A percentile compares a stretch with the other conserved stretches of the same genome.
These are phyloP conservation scores for Phytopythium cucurbitacearum DNA, from an alignment of 352 stramenopile species.

Conservation along the genomic window DNA sequence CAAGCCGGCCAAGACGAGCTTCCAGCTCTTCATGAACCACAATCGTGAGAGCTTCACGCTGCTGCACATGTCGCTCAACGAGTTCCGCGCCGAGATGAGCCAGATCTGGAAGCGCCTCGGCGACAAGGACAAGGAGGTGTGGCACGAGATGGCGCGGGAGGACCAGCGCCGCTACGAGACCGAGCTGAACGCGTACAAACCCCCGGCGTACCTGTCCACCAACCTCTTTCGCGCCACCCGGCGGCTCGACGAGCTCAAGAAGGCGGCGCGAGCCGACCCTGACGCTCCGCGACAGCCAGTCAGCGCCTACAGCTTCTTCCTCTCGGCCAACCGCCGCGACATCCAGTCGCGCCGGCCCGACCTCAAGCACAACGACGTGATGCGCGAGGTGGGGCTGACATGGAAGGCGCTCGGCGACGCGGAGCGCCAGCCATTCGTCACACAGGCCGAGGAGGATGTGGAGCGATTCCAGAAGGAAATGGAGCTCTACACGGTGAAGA, in stretches of 20 bases:
- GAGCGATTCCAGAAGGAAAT: slow-evolving; percentile 49
- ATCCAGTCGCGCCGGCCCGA: slow-evolving; percentile 21
- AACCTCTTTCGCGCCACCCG: slow-evolving; percentile 15
- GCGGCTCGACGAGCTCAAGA: slow-evolving; percentile 34
- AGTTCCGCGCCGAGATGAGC: slow-evolving; percentile 53
- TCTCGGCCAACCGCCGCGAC: slow-evolving; percentile 29
- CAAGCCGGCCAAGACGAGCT: slow-evolving; percentile 41
- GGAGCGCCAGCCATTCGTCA: slow-evolving; percentile 27
- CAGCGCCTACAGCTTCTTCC: slow-evolving; percentile 40
- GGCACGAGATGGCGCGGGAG: slow-evolving; percentile 39
- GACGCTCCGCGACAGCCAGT: slow-evolving; percentile 33
- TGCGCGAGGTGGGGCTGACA: slow-evolving; percentile 27
- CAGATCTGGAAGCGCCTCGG: slow-evolving; percentile 41
- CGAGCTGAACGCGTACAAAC: slow-evolving; percentile 47
- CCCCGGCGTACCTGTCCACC: slow-evolving; percentile 27
- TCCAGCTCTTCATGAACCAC: slow-evolving; percentile 58
- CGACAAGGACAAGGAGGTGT: slow-evolving; percentile 37
- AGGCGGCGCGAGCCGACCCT: slow-evolving; percentile 18
- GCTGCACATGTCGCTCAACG: slow-evolving; percentile 47
- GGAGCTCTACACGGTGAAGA: slow-evolving; percentile 19
- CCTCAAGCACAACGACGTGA: slow-evolving; percentile 41
- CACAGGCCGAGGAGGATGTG: slow-evolving; percentile 35
- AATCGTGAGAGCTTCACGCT: slow-evolving; percentile 51
- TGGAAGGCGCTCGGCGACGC: slow-evolving; percentile 38
- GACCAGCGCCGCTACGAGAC: slow-evolving; percentile 41